Base-by-base conservation (phyloP, 176 grass and related monocot species). In the Oryza glaberrima region DNA sequence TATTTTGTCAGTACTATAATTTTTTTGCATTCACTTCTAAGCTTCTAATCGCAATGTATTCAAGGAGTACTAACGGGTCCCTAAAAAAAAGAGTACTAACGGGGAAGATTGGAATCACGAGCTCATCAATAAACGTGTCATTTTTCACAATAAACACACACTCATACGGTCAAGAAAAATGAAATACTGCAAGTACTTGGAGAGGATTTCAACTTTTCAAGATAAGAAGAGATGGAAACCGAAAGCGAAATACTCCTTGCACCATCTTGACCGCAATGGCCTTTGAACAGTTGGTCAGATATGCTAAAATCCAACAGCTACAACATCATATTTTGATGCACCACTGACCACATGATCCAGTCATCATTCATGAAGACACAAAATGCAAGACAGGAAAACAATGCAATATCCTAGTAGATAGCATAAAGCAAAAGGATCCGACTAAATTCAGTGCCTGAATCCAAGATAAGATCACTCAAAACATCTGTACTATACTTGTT, bases 371-470 rank as follows among this genome's bases (percentile, higher is more conserved):
- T 58, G 6, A 35, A 36, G 2, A 12, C 7, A 76, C 6, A 52
- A 25, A 41, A 61, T 19, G 17, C 11, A 44, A 60, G 60, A 6
- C 52, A 3, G 12, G 44, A 7, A 28, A 6, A 10, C 34, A 4
- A 44, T 7, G 40, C n/a, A 34, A 38, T 65, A 9, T 12, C 61
- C 69, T 43, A 22, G 19, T 43, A 22, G 19, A 23, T 8, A 19
- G 4, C 1, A 25, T 22, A 63, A 49, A 38, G 15, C 43, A 58
- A 40, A 34, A 32, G 30, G 16, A 34, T 16, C 45, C 1, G 11
- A 76, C 71, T 60, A 19, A 56, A 66, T 87, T 63, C 70, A 68
- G 16, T 66, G 35, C 48, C 46, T 61, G 65, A 49, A 35, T 26
- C 38, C 11, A 14, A 45, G 6, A 65, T 25, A 73, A 48, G 56